Conservation (phyloP, 2,329 filamentous ascomycete genomes). For the Aspergillus alliaceus region DNA sequence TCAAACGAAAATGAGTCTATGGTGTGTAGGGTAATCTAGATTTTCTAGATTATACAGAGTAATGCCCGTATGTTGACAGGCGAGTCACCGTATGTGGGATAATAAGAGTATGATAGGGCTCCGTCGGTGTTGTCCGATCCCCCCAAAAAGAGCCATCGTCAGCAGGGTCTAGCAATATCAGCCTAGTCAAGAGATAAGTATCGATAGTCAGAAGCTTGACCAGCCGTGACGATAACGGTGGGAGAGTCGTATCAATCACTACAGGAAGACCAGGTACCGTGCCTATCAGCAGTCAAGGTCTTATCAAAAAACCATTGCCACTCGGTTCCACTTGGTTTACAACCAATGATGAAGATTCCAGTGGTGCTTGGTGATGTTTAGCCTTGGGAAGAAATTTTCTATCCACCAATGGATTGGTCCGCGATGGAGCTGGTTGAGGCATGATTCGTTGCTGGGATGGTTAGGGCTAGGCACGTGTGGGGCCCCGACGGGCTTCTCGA, state of each 20-base stretch:
- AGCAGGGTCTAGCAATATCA: too few species aligned
- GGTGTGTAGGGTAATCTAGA: neutral
- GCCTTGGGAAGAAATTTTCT: neutral
- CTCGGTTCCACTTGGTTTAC: neutral
- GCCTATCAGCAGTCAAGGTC: slow-evolving; percentile 11
- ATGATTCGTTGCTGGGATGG: slow-evolving; percentile 4
- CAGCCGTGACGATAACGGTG: neutral
- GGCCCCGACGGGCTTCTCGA: slow-evolving; percentile 5
- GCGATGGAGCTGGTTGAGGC: neutral
- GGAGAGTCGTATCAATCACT: slow-evolving; percentile 1
- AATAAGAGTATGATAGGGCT: neutral
- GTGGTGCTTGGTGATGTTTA: slow-evolving; percentile 3
- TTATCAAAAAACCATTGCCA: slow-evolving; percentile 12
- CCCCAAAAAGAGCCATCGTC: too few species aligned
- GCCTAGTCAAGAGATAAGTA: neutral
- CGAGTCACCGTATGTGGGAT: neutral
- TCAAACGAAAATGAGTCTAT: neutral
- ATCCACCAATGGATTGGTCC: neutral
- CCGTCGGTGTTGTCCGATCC: neutral
- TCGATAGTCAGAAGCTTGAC: neutral
- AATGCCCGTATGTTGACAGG: neutral
- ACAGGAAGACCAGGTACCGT: neutral
- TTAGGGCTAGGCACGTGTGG: neutral
- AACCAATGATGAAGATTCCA: neutral
- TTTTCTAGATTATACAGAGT: neutral